Conservation (phyloP, 192 early-diverging fungal genomes). For the Coemansia sp. region DNA sequence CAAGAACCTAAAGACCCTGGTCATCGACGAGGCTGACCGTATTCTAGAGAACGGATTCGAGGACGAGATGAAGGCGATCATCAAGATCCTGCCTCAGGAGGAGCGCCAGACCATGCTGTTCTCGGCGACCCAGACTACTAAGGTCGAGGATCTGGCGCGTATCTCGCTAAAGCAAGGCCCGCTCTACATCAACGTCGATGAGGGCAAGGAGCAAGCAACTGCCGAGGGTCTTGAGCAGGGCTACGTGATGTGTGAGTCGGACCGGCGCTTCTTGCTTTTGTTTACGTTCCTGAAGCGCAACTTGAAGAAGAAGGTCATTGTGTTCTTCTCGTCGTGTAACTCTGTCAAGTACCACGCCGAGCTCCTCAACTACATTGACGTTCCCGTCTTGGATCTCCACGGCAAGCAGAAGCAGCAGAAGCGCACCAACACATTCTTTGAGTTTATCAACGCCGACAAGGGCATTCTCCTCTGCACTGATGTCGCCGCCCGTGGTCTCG, state of each 20-base stretch:
- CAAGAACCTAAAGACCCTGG: constrained; percentile 90
- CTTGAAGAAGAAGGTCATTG: constrained; percentile 96
- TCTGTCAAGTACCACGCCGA: constrained; percentile 98
- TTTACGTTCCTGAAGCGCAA: constrained; percentile 99
- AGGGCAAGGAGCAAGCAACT: constrained; percentile 92
- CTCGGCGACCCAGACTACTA: constrained; percentile 98
- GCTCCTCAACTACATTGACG: constrained; percentile 98
- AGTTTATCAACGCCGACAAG: constrained; percentile 92
- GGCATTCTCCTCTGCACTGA: constrained; percentile 96
- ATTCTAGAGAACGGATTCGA: constrained; percentile 98
- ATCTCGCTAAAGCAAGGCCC: constrained; percentile 97
- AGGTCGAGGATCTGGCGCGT: constrained; percentile 95
- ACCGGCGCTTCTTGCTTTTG: constrained; percentile 91
- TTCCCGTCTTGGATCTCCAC: constrained; percentile 97
- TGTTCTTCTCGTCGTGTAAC: constrained; percentile 97
- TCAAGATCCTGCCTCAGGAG: constrained; percentile 82
- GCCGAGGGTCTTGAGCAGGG: constrained; percentile 97
- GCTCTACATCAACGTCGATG: constrained; percentile 98
- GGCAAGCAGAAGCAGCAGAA: constrained; percentile 98
- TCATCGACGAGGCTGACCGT: constrained; percentile 98
- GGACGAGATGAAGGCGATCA: constrained; percentile 97
- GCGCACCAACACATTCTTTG: constrained; percentile 98
- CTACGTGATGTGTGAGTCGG: constrained; percentile 91
- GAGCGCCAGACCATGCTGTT: constrained; percentile 98
- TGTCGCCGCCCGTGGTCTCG: constrained; percentile 95